A percentile compares a stretch with the other conserved stretches of the same genome.
phyloP scores from a whole-genome alignment of 2,329 filamentous ascomycete species.

The Trichoderma endophyticum region DNA sequence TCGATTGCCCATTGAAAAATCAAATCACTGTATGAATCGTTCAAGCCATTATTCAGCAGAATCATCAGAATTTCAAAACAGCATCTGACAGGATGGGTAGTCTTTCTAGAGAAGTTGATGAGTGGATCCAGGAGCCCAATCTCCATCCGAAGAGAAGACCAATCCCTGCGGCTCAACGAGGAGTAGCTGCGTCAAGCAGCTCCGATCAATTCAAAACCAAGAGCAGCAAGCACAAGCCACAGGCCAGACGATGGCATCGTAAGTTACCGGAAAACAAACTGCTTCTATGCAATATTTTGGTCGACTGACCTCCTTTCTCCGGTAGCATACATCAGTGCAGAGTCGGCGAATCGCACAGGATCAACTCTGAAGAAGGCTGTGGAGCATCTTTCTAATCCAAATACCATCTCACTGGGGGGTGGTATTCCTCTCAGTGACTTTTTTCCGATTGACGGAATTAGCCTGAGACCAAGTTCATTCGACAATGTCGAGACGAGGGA shows the following conservation, averaged over 20 bases:
- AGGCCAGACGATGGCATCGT: conserved; percentile 10
- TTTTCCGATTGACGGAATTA: not conserved
- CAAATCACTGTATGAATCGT: not conserved
- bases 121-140: not conserved
- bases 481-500: not conserved
- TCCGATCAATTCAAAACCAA: conserved; percentile 10
- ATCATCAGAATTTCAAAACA: not conserved
- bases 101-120: not conserved
- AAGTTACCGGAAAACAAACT: not conserved
- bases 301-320: not conserved
- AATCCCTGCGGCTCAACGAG: not conserved
- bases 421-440: conserved; percentile 7
- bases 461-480: not conserved
- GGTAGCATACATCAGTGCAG: conserved; percentile 5
- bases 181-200: not conserved
- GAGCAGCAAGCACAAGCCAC: not conserved
- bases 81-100: conserved; percentile 1
- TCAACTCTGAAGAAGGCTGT: not conserved
- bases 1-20: too few species aligned
- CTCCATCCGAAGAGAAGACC: conserved; percentile 3
- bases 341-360: not conserved
- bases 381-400: conserved; percentile 4
- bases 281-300: too few species aligned
- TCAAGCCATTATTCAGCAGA: not conserved
- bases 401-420: conserved; percentile 9